Evolutionary conservation across 2,329 filamentous ascomycete species (phyloP).

Genomic region (Alternaria angustiovoidea): DNA sequence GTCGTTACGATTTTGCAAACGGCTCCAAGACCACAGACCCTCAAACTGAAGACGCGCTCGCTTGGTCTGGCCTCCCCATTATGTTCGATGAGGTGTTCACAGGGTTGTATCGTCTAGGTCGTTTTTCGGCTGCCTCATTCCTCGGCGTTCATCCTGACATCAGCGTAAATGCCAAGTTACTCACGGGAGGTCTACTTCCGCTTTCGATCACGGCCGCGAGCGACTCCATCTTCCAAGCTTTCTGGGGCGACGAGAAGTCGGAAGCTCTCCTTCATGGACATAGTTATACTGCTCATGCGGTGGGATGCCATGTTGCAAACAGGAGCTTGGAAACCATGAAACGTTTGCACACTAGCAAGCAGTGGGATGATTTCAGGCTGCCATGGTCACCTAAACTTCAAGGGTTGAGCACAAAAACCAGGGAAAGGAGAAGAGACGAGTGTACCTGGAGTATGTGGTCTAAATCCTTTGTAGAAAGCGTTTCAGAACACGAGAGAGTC

Average conservation of each 20-base stretch:
- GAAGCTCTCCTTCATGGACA: conserved; percentile 85
- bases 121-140: conserved; percentile 74
- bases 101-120: conserved; percentile 81
- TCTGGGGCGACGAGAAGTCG: conserved; percentile 75
- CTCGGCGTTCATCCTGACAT: conserved; percentile 75
- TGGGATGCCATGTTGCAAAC: conserved; percentile 82
- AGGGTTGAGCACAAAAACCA: neutral
- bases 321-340: conserved; percentile 68
- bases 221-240: conserved; percentile 74
- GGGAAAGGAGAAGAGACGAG: neutral
- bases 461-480: conserved; percentile 62
- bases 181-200: conserved; percentile 81
- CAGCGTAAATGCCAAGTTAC: conserved; percentile 80
- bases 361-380: conserved; percentile 2
- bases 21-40: conserved; percentile 1
- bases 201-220: conserved; percentile 80
- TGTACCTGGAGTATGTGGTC: conserved; percentile 76
- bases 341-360: neutral
- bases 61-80: conserved; percentile 78
- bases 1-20: conserved; percentile 64
- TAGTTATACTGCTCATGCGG: conserved; percentile 84
- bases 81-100: conserved; percentile 91
- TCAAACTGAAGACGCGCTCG: conserved; percentile 11
- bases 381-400: neutral
- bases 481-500: conserved; percentile 67